Base-by-base conservation (phyloP, 2,329 filamentous ascomycete genomes). In the Ophiostoma piceae region DNA sequence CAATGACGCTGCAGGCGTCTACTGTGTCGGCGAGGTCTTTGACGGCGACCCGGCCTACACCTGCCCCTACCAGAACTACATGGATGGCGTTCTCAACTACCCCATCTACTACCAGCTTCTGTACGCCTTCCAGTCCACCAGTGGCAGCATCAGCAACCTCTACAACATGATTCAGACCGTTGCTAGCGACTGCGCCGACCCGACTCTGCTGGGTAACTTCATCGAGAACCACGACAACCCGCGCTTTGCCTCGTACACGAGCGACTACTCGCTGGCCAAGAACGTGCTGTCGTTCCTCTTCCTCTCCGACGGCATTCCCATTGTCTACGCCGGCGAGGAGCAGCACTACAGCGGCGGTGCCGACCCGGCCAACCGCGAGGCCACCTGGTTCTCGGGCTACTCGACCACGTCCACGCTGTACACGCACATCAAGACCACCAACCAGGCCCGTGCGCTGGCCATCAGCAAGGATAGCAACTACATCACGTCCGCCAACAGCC, bases 291-390 rank as follows among this genome's bases (percentile, higher is more conserved):
- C 86, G 0, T 89, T 86, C 74, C 16, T 69, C 3, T 71, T 72
- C 22, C 39, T 71, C 4, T 26, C 67, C 14, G 72, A 73, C 65
- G 87, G 87, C 9, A 85, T 89, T 41, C 87, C 87, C 0, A 86
- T 89, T 69, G 81, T 90, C 43, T 90, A 90, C 77, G 84, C 88
- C 73, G 88, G 88, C 37, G 85, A 88, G 72, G 88, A 90, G 77
- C 88, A 90, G 74, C 85, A 84, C 71, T 87, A 83, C 75, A 76
- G 79, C 1, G 81, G 80, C n/a, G 80, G 76, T 51, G 78, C 78
- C 65, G 85, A 85, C 9, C 78, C 81, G 0, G 81, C 80, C 67
- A 84, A 84, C 74, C 84, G 86, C n/a, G 85, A 88, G 75, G 84
- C 86, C 8, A 79, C 85, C 60, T 89, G 87, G 87, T 77, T 82